These are phyloP conservation scores for Eimeria acervulina DNA, from an alignment of 169 alveolate genomes.

Conservation along the genomic window DNA sequence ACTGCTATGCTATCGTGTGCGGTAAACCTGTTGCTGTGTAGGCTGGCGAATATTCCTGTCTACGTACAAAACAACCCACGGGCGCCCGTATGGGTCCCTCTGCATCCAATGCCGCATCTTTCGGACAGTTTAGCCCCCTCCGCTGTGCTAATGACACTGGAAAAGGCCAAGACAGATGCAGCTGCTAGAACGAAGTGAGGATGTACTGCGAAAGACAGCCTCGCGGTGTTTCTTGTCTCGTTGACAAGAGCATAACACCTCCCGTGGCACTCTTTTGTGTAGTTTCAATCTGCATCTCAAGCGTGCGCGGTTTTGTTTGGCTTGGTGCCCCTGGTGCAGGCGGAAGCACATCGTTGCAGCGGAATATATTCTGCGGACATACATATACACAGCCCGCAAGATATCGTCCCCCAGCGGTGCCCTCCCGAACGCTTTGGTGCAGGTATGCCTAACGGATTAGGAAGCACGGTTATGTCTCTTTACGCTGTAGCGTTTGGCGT, in stretches of 20 bases:
- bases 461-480: not conserved
- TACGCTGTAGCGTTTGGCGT: not conserved
- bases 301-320: not conserved
- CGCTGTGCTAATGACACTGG: slow-evolving; percentile 87
- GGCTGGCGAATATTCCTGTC: slow-evolving; percentile 88
- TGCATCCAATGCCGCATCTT: slow-evolving; percentile 87
- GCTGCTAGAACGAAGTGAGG: slow-evolving; percentile 88
- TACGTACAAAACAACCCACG: slow-evolving; percentile 89
- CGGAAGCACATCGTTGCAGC: slow-evolving; percentile 89
- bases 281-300: not conserved
- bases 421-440: slow-evolving; percentile 89
- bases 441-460: slow-evolving; percentile 35
- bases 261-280: not conserved
- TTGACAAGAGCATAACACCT: not conserved
- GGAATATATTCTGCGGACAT: slow-evolving; percentile 93
- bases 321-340: slow-evolving; percentile 80
- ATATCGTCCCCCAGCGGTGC: slow-evolving; percentile 87
- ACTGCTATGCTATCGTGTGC: not conserved
- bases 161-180: slow-evolving; percentile 88
- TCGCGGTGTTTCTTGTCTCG: not conserved
- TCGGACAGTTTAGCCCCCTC: slow-evolving; percentile 78
- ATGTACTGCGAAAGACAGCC: not conserved
- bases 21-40: not conserved
- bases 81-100: slow-evolving; percentile 92
- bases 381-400: slow-evolving; percentile 91